These are phyloP conservation scores for Ceratocystis smalleyi DNA, from an alignment of 2,329 filamentous ascomycete species.

Conservation along the genomic window DNA sequence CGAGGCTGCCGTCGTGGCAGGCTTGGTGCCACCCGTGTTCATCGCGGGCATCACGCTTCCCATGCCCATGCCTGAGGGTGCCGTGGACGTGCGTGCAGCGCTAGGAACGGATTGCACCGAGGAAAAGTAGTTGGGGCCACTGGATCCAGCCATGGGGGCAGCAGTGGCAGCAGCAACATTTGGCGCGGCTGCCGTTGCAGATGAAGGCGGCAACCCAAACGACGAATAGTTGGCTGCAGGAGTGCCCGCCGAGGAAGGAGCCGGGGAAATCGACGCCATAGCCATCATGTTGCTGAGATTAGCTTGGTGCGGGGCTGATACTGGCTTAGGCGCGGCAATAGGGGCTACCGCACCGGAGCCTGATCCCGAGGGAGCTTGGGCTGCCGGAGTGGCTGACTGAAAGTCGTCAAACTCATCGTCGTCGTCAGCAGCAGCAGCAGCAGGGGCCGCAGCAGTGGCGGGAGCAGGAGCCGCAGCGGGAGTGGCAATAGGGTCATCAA, in stretches of 20 bases:
- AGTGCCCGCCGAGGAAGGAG: constrained; percentile 40
- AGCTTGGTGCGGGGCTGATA: constrained; percentile 66
- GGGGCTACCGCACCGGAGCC: constrained; percentile 32
- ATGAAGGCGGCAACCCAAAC: constrained; percentile 33
- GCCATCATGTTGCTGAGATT: constrained; percentile 66
- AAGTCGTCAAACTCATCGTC: constrained; percentile 98
- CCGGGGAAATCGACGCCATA: constrained; percentile 67
- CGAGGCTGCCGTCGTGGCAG: constrained; percentile 37
- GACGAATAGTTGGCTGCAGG: constrained; percentile 49
- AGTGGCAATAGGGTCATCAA: constrained; percentile 51
- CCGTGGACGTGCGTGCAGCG: constrained; percentile 19
- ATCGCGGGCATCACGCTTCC: constrained; percentile 35
- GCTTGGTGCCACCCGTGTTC: constrained; percentile 29
- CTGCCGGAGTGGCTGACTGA: constrained; percentile 61
- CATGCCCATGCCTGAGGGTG: constrained; percentile 25
- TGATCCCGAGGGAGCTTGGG: constrained; percentile 29
- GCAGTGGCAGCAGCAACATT: constrained; percentile 19
- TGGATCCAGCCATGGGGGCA: constrained; percentile 44
- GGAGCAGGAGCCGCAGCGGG: constrained; percentile 29
- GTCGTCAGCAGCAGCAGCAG: constrained; percentile 32
- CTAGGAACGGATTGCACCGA: constrained; percentile 41
- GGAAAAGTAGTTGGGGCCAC: constrained; percentile 88
- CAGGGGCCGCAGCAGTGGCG: constrained; percentile 10
- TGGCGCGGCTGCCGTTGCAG: constrained; percentile 21
- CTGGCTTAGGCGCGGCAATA: constrained; percentile 55